phyloP scores from a whole-genome alignment of 78 protist genomes.

The Guillardia theta region DNA sequence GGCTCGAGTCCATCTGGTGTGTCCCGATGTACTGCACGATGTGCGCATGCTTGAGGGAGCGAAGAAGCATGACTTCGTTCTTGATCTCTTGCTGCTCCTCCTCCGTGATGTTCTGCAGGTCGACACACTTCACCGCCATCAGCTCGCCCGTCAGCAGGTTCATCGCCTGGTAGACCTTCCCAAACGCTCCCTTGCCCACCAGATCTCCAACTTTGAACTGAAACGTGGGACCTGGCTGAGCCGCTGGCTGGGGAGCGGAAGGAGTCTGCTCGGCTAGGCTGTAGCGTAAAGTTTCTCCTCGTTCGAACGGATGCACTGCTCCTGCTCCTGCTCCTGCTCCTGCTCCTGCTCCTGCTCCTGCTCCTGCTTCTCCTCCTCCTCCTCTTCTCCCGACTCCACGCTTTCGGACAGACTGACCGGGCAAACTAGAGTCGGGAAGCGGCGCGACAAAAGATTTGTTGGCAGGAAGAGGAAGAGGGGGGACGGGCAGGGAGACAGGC shows the following conservation, averaged over 20 bases:
- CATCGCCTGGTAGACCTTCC: not conserved
- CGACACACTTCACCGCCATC: not conserved
- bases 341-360: not conserved
- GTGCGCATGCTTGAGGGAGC: not conserved
- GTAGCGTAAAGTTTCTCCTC: too few species aligned
- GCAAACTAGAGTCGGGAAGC: too few species aligned
- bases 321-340: not conserved
- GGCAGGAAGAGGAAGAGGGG: too few species aligned
- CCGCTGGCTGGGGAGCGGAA: too few species aligned
- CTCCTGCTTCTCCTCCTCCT: not conserved
- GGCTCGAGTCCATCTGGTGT: not conserved
- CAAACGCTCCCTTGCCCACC: conserved; percentile 15
- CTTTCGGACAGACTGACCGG: too few species aligned
- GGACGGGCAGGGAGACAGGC: too few species aligned
- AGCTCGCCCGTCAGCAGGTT: not conserved
- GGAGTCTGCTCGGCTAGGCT: too few species aligned
- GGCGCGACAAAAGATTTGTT: too few species aligned
- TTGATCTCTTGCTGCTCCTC: conserved; percentile 5
- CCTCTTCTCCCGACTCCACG: not conserved
- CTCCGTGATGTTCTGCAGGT: not conserved
- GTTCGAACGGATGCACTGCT: not conserved
- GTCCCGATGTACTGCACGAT: not conserved
- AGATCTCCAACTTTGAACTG: not conserved
- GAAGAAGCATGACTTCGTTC: not conserved
- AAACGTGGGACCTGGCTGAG: not conserved